These are phyloP conservation scores for Pythium apleroticum DNA, from an alignment of 352 stramenopile species.

Conservation along the genomic window DNA sequence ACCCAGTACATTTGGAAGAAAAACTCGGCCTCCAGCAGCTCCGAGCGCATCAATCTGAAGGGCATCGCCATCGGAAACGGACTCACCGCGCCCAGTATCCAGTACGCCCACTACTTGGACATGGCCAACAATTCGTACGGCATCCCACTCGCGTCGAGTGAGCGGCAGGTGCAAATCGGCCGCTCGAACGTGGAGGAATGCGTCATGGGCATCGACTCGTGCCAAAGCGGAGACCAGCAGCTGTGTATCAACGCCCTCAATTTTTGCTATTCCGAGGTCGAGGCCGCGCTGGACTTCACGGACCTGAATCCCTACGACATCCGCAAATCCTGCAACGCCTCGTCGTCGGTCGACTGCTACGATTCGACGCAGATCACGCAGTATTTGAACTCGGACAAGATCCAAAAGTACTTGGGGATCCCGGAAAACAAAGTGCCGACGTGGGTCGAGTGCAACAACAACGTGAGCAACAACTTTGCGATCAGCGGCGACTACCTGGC, in stretches of 20 bases:
- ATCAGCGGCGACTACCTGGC: no score
- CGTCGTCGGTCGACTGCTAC: no score
- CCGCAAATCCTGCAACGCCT: no score
- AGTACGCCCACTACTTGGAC: constrained; percentile 46
- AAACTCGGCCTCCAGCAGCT: constrained; percentile 23
- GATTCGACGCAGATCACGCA: no score
- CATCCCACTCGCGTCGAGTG: constrained; percentile 31
- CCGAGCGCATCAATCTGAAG: constrained; percentile 39
- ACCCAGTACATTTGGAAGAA: constrained; percentile 56
- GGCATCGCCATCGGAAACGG: constrained; percentile 60
- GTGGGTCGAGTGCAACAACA: no score
- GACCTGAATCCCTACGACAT: background rate
- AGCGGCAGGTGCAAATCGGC: background rate
- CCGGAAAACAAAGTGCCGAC: no score
- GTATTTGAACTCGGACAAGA: no score
- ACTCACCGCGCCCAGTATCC: constrained; percentile 40
- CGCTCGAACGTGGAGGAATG: background rate
- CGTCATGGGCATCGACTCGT: no score
- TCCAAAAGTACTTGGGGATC: no score
- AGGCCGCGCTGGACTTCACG: background rate
- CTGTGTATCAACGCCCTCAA: background rate
- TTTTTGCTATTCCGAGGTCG: background rate
- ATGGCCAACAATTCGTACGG: constrained; percentile 64
- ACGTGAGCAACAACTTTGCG: no score
- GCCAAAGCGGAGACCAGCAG: background rate